phyloP scores from a whole-genome alignment of 1,284 basidiomycete species.

The Erythrobasidium hasegawianum region DNA sequence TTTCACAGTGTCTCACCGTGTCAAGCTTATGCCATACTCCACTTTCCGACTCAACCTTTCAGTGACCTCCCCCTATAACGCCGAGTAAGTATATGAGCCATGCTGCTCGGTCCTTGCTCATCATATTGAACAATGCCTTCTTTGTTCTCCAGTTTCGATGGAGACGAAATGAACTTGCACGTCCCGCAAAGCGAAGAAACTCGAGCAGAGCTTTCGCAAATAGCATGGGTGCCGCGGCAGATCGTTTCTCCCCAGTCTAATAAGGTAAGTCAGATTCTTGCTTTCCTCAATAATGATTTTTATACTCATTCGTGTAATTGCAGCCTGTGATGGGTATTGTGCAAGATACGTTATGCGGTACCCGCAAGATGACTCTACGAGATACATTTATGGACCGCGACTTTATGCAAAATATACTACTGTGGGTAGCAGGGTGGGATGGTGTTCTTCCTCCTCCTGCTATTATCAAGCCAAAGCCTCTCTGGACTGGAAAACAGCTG shows the following conservation, averaged over 20 bases:
- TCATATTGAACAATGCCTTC: slow-evolving; percentile 30
- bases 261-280: too few species aligned
- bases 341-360: slow-evolving; percentile 95
- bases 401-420: slow-evolving; percentile 90
- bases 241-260: slow-evolving; percentile 99
- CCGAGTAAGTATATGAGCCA: slow-evolving; percentile 56
- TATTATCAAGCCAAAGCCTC: slow-evolving; percentile 91
- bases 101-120: slow-evolving; percentile 15
- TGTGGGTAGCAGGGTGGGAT: slow-evolving; percentile 98
- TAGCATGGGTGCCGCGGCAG: slow-evolving; percentile 98
- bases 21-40: slow-evolving; percentile 97
- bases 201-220: slow-evolving; percentile 91
- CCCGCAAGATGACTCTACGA: slow-evolving; percentile 93
- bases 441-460: slow-evolving; percentile 86
- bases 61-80: slow-evolving; percentile 83
- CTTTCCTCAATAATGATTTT: too few species aligned
- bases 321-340: slow-evolving; percentile 98
- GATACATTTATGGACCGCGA: slow-evolving; percentile 92
- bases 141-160: slow-evolving; percentile 66
- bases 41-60: slow-evolving; percentile 97
- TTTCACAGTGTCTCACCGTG: slow-evolving; percentile 76
- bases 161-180: slow-evolving; percentile 99
- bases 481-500: slow-evolving; percentile 98
- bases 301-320: too few species aligned
- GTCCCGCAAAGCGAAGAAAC: slow-evolving; percentile 99